phyloP scores from a whole-genome alignment of 78 protist species.

The Dictyostelium firmibasis region DNA sequence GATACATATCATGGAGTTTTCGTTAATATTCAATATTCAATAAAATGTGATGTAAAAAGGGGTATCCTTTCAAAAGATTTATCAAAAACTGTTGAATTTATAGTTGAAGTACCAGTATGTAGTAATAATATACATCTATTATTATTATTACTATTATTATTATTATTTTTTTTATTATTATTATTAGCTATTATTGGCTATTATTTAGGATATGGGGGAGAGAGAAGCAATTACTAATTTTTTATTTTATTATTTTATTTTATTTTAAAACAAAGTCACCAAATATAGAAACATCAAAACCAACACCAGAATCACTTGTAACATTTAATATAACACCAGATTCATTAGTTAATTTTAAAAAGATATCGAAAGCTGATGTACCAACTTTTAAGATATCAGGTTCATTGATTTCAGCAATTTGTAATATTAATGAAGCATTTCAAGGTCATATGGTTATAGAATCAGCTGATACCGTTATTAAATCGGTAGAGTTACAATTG shows the following conservation, averaged over 20 bases:
- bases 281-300: background rate
- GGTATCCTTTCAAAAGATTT: conserved; percentile 85
- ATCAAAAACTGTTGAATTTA: conserved; percentile 70
- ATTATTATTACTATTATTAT: too few relatives aligned
- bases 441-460: conserved; percentile 84
- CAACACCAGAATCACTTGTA: conserved; percentile 35
- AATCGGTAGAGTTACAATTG: conserved; percentile 93
- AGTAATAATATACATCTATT: too few relatives aligned
- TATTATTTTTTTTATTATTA: too few relatives aligned
- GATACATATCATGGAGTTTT: conserved; percentile 97
- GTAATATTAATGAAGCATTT: conserved; percentile 87
- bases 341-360: conserved; percentile 71
- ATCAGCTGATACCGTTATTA: conserved; percentile 70
- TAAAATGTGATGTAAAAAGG: conserved; percentile 82
- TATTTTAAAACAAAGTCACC: conserved; percentile 42
- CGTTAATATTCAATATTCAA: conserved; percentile 82
- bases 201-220: too few relatives aligned
- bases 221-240: too few relatives aligned
- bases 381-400: conserved; percentile 91
- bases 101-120: conserved; percentile 83
- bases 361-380: conserved; percentile 74
- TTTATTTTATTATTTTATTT: too few relatives aligned
- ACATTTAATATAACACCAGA: conserved; percentile 82
- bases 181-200: too few relatives aligned
- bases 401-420: conserved; percentile 43